These are phyloP conservation scores for Yamadazyma phyllophila DNA, from an alignment of 805 yeast genomes.

Conservation along the genomic window DNA sequence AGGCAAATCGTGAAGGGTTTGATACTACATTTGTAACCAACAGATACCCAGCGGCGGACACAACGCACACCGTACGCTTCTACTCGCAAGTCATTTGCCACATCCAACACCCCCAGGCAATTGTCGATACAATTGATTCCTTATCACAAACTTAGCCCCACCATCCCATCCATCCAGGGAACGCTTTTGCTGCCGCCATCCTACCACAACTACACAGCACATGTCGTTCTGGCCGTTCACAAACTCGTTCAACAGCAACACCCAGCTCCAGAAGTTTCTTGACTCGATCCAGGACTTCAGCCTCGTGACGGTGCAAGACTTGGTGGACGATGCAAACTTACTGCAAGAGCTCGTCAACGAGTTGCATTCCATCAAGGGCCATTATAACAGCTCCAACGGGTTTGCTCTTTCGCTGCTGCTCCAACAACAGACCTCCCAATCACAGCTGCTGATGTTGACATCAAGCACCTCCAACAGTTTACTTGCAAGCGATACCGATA, in stretches of 20 bases:
- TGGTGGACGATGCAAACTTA: constrained; percentile 30
- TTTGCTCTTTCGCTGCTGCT: constrained; percentile 29
- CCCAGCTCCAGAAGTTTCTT: constrained; percentile 39
- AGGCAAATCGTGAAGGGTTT: not conserved
- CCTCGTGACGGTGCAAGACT: constrained; percentile 30
- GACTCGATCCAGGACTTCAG: constrained; percentile 35
- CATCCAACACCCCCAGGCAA: not conserved
- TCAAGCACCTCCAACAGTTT: not conserved
- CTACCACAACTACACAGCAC: not conserved
- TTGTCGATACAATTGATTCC: not conserved
- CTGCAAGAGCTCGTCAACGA: constrained; percentile 40
- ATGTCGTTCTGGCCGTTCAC: constrained; percentile 51
- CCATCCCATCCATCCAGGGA: not conserved
- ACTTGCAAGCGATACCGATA: constrained; percentile 21
- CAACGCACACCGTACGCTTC: not conserved
- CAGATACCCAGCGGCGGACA: not conserved
- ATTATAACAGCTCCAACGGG: constrained; percentile 25
- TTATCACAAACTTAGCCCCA: not conserved
- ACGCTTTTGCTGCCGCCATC: not conserved
- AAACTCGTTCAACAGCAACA: constrained; percentile 34
- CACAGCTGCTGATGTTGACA: constrained; percentile 1
- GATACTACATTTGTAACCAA: not conserved
- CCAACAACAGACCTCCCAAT: constrained; percentile 13
- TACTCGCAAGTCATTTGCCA: not conserved
- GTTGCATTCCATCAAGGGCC: constrained; percentile 35